Percentiles rank a stretch among this genome's conserved stretches.
phyloP scores from a whole-genome alignment of 768 basidiomycete species.

The Mrakia frigida region DNA sequence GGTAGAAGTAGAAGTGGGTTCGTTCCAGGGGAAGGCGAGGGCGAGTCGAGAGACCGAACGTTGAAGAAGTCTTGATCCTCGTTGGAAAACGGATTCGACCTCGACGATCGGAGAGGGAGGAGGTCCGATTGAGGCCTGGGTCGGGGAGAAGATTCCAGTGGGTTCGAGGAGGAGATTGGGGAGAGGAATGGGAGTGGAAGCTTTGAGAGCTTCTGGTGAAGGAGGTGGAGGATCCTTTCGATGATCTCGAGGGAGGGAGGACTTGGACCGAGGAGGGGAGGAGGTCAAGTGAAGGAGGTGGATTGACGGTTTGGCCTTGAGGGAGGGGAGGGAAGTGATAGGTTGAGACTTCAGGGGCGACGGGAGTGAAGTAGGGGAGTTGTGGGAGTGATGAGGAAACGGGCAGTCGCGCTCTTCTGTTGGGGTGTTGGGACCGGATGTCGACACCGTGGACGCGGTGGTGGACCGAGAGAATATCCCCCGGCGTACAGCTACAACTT shows the following conservation, averaged over 20 bases:
- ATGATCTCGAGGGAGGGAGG: not conserved
- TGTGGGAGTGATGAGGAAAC: not conserved
- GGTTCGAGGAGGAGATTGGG: constrained; percentile 15
- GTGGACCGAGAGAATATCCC: not conserved
- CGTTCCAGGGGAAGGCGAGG: not conserved
- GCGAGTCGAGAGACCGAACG: constrained; percentile 2
- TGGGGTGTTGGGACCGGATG: not conserved
- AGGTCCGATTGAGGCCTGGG: not conserved
- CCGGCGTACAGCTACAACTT: not conserved
- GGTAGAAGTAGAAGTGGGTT: not conserved
- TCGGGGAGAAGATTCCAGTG: constrained; percentile 23
- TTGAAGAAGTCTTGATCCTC: not conserved
- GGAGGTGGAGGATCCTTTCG: not conserved
- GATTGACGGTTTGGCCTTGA: constrained; percentile 11
- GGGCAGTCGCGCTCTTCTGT: not conserved
- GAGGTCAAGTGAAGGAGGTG: not conserved
- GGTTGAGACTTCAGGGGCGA: not conserved
- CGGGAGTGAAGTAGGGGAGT: not conserved
- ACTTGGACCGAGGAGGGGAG: not conserved
- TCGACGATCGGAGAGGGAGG: not conserved
- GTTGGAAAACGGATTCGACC: not conserved
- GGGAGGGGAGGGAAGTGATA: constrained; percentile 14
- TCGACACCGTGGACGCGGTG: not conserved
- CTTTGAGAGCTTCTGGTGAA: constrained; percentile 10
- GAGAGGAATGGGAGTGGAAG: constrained; percentile 18